A percentile compares a stretch with the other conserved stretches of the same genome.
Evolutionary conservation across 139 green algal species (phyloP).

Genomic region (Haematococcus lacustris): DNA sequence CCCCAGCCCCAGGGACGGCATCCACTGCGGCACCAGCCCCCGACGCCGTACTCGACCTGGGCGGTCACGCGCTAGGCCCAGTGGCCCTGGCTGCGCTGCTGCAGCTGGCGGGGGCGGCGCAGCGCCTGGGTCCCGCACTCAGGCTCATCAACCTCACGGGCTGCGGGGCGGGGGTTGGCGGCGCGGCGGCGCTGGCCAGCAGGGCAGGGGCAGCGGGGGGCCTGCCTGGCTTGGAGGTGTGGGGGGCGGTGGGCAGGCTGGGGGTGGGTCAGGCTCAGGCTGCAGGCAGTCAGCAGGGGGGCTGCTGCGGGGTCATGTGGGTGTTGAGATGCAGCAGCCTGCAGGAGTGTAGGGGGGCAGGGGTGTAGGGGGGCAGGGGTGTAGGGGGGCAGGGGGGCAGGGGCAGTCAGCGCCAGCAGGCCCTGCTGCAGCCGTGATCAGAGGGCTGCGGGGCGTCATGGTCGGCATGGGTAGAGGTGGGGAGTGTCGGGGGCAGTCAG

Average conservation of each 20-base stretch:
- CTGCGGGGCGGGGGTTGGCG: conserved; percentile 12
- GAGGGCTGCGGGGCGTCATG: no score
- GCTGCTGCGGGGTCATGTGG: no score
- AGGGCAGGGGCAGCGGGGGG: not conserved
- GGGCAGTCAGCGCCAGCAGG: no score
- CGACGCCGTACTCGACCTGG: not conserved
- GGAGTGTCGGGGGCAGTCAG: no score
- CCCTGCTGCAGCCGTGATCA: no score
- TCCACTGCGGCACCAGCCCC: not conserved
- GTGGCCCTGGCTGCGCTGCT: not conserved
- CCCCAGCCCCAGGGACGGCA: not conserved
- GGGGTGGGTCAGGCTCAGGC: not conserved
- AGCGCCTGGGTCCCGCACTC: not conserved
- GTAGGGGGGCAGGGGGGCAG: no score
- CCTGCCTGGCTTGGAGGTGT: not conserved
- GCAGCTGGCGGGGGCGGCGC: not conserved
- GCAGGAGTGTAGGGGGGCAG: no score
- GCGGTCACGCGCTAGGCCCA: not conserved
- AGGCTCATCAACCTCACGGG: conserved; percentile 24
- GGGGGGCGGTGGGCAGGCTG: not conserved
- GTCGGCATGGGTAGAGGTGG: no score
- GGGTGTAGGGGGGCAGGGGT: no score
- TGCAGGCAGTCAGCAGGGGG: no score
- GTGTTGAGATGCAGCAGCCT: no score
- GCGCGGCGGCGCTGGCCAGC: conserved; percentile 8